These are phyloP conservation scores for Circinella umbellata DNA, from an alignment of 371 early-diverging fungal genomes.

Conservation along the genomic window DNA sequence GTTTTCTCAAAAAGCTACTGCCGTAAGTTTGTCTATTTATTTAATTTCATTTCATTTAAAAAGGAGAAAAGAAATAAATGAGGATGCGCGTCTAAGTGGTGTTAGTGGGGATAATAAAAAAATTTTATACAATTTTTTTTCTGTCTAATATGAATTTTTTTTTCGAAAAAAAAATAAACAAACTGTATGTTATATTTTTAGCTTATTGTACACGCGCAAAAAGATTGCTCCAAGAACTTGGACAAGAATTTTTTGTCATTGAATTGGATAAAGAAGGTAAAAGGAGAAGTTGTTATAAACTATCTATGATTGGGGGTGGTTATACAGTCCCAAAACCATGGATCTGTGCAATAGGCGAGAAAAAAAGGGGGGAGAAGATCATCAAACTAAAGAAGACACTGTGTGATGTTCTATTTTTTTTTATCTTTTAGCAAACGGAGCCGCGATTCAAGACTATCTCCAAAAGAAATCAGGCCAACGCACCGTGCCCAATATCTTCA, in stretches of 20 bases:
- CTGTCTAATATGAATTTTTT: too few species aligned
- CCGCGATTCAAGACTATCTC: slow-evolving; percentile 74
- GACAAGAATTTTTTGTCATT: slow-evolving; percentile 39
- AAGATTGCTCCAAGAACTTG: slow-evolving; percentile 46
- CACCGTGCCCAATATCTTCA: slow-evolving; percentile 90
- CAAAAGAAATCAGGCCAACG: slow-evolving; percentile 71
- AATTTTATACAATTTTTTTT: too few species aligned
- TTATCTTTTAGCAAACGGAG: slow-evolving; percentile 55
- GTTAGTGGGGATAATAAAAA: too few species aligned
- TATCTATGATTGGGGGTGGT: neutral
- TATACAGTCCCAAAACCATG: slow-evolving; percentile 17
- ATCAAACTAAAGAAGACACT: neutral
- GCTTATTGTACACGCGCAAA: slow-evolving; percentile 79
- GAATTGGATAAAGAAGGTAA: slow-evolving; percentile 56
- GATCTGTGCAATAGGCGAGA: neutral
- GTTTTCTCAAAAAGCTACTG: slow-evolving; percentile 86
- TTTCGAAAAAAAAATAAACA: too few species aligned
- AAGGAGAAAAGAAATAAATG: too few species aligned
- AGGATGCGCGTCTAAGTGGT: too few species aligned
- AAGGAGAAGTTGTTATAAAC: neutral
- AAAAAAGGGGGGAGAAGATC: neutral
- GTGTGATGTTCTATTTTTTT: neutral
- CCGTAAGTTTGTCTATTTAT: slow-evolving; percentile 40
- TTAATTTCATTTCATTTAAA: too few species aligned
- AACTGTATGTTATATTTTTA: neutral